Conservation (phyloP, 495 filamentous ascomycete species). For the Hapsidospora chrysogenum region DNA sequence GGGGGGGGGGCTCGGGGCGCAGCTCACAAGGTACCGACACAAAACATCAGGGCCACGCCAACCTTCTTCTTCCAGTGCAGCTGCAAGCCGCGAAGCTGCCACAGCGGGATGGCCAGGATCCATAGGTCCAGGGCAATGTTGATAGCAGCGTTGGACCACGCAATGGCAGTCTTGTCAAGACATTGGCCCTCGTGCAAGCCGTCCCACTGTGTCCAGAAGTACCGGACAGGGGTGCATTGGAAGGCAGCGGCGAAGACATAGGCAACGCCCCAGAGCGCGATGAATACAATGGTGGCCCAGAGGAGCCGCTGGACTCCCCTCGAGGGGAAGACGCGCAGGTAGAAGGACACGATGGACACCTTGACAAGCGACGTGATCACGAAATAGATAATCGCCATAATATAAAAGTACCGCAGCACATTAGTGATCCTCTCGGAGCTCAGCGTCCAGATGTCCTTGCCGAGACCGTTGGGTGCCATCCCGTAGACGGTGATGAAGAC, state of each 20-base stretch:
- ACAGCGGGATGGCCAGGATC: slow-evolving; percentile 34
- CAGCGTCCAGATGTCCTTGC: slow-evolving; percentile 18
- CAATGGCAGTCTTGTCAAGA: slow-evolving; percentile 9
- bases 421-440: slow-evolving; percentile 8
- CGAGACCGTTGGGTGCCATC: slow-evolving; percentile 11
- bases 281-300: slow-evolving; percentile 8
- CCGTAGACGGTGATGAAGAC: slow-evolving; percentile 3
- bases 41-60: slow-evolving; percentile 34
- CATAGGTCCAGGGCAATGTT: slow-evolving; percentile 36
- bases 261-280: slow-evolving; percentile 4
- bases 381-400: slow-evolving; percentile 13
- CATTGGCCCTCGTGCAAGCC: slow-evolving; percentile 9
- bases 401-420: slow-evolving; percentile 8
- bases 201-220: slow-evolving; percentile 14
- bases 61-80: slow-evolving; percentile 29
- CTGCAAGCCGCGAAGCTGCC: slow-evolving; percentile 22
- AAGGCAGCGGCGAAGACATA: slow-evolving; percentile 9
- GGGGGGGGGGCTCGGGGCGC: no score
- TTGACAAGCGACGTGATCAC: slow-evolving; percentile 16
- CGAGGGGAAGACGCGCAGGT: slow-evolving; percentile 15
- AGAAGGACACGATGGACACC: slow-evolving; percentile 25
- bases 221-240: slow-evolving; percentile 13
- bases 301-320: slow-evolving; percentile 7
- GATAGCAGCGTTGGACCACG: slow-evolving; percentile 26
- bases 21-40: slow-evolving; percentile 33